phyloP scores from a whole-genome alignment of 805 yeast species.

The Zygotorulaspora danielsina region DNA sequence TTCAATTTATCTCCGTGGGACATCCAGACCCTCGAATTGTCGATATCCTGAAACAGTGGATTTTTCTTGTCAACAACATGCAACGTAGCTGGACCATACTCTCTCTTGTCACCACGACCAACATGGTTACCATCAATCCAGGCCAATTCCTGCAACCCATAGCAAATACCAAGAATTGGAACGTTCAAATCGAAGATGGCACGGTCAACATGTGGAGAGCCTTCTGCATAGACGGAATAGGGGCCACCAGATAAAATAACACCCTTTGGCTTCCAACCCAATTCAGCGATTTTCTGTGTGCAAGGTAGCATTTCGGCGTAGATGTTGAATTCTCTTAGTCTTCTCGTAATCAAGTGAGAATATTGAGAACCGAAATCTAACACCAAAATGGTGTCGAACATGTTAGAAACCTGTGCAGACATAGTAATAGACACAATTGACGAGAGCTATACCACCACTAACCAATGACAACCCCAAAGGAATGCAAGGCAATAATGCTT shows the following conservation, averaged over 20 bases:
- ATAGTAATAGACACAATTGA: slow-evolving; percentile 2
- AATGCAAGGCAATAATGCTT: too few relatives aligned
- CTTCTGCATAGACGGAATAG: slow-evolving; percentile 92
- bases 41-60: slow-evolving; percentile 80
- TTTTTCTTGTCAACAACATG: slow-evolving; percentile 63
- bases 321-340: slow-evolving; percentile 95
- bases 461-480: not conserved
- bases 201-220: slow-evolving; percentile 96
- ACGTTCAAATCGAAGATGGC: slow-evolving; percentile 86
- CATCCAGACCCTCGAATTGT: slow-evolving; percentile 98
- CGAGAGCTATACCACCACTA: not conserved
- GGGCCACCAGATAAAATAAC: slow-evolving; percentile 96
- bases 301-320: slow-evolving; percentile 99
- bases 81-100: slow-evolving; percentile 93
- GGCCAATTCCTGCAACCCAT: slow-evolving; percentile 98
- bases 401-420: slow-evolving; percentile 65
- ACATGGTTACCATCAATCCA: slow-evolving; percentile 93
- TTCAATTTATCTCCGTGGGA: slow-evolving; percentile 96
- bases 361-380: slow-evolving; percentile 98
- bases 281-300: slow-evolving; percentile 91
- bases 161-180: slow-evolving; percentile 95
- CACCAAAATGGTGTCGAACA: slow-evolving; percentile 94
- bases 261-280: slow-evolving; percentile 94
- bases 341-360: slow-evolving; percentile 93
- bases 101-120: slow-evolving; percentile 94